Base-by-base conservation (phyloP, 768 basidiomycete species). In the Tylopilus rubrobrunneus region DNA sequence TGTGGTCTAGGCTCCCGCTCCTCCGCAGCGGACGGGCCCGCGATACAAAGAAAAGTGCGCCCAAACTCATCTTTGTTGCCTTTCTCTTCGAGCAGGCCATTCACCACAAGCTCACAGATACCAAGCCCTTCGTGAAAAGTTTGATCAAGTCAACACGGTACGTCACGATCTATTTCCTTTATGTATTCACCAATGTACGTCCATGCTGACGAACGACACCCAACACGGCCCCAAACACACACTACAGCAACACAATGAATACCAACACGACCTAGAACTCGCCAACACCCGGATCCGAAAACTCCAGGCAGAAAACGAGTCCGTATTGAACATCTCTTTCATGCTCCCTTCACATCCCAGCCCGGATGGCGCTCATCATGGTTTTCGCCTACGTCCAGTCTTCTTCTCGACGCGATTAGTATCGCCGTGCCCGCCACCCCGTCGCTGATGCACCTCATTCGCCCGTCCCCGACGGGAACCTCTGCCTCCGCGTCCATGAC, bases 31-130 rank as follows among this genome's bases (percentile, higher is more conserved):
- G 21, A 45, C 56, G n/a, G 62, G 61, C 29, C 36, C 39, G 21
- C 60, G 68, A 37, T 71, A 68, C 60, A 70, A 70, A 29, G 68
- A 71, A 59, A 70, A 70, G 68, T 71, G 40, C 8, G 66, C 49
- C 17, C 14, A 2, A 3, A 4, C 15, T 23, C 19, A 4, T 36
- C 36, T 39, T 23, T 5, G n/a, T 28, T n/a, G 17, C 8, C 31
- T 7, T 45, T 11, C 9, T 3, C 17, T 25, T 31, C 44, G 25
- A 25, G 25, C 25, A 23, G 27, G 10, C 4, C 1, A 8, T 41
- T 40, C 2, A 2, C 25, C 39, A 12, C 14, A 7, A 7, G 12
- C 48, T 54, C 49, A 56, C 21, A 70, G 69, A 49, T 70, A 67
- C 34, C 69, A 72, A 21, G 25, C 50, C 5, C 59, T 70, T 5